Evolutionary conservation across 192 early-diverging fungal species (phyloP).

Genomic region (Coemansia sp.): DNA sequence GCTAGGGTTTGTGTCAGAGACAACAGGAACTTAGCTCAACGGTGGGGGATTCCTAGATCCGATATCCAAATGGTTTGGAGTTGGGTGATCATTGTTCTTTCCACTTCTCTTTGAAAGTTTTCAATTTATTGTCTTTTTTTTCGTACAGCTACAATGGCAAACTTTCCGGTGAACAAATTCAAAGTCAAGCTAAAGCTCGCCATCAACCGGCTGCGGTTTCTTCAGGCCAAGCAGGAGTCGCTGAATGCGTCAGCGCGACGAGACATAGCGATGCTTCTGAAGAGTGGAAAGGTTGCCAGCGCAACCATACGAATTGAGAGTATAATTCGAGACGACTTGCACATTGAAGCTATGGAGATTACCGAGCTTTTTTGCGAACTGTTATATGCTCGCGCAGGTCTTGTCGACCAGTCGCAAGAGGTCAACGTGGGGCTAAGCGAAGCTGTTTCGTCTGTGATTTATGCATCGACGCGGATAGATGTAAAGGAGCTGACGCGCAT

Average conservation of each 20-base stretch:
- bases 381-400: conserved; percentile 79
- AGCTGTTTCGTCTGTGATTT: conserved; percentile 87
- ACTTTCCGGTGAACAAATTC: conserved; percentile 39
- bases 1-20: too few relatives aligned
- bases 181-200: conserved; percentile 91
- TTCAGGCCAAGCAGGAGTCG: conserved; percentile 83
- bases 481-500: conserved; percentile 78
- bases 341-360: conserved; percentile 91
- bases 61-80: too few relatives aligned
- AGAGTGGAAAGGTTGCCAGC: conserved; percentile 80
- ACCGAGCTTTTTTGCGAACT: conserved; percentile 90
- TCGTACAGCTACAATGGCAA: background rate
- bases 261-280: conserved; percentile 80
- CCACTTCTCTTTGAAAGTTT: too few relatives aligned
- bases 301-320: conserved; percentile 87
- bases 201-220: conserved; percentile 81
- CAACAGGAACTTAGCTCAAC: too few relatives aligned
- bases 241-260: conserved; percentile 70
- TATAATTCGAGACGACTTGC: conserved; percentile 93
- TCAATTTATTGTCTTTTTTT: too few relatives aligned
- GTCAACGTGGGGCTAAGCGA: conserved; percentile 82
- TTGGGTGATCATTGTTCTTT: too few relatives aligned
- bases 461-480: conserved; percentile 83
- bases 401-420: conserved; percentile 80
- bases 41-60: too few relatives aligned